phyloP scores from a whole-genome alignment of 805 yeast genomes.

The Ascoidea tarda region DNA sequence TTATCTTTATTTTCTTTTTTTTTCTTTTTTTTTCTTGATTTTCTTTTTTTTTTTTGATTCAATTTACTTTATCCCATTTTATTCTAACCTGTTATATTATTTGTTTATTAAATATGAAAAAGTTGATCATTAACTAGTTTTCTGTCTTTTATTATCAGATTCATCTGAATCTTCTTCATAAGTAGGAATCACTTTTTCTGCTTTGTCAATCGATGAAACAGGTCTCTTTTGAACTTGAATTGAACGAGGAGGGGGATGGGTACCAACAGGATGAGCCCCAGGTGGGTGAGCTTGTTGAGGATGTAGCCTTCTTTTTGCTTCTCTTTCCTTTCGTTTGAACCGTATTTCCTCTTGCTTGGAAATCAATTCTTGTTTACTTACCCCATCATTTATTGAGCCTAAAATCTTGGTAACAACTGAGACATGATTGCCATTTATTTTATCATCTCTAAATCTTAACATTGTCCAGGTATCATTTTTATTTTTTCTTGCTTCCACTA shows the following conservation, averaged over 20 bases:
- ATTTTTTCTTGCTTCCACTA: slow-evolving; percentile 73
- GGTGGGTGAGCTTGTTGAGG: not conserved
- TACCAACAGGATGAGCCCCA: not conserved
- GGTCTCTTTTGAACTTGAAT: not conserved
- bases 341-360: slow-evolving; percentile 42
- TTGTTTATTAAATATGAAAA: not conserved
- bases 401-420: slow-evolving; percentile 72
- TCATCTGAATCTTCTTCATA: slow-evolving; percentile 26
- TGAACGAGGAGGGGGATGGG: not conserved
- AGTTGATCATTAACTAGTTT: not conserved
- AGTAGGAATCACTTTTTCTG: slow-evolving; percentile 22
- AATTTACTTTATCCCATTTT: too few species aligned
- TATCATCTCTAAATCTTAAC: slow-evolving; percentile 88
- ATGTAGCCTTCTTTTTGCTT: slow-evolving; percentile 13
- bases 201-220: slow-evolving; percentile 6
- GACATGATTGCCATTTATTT: slow-evolving; percentile 73
- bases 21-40: too few species aligned
- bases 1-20: too few species aligned
- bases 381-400: slow-evolving; percentile 77
- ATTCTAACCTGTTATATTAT: not conserved
- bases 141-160: not conserved
- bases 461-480: slow-evolving; percentile 61
- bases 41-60: too few species aligned
- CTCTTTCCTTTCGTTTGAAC: slow-evolving; percentile 49
- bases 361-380: slow-evolving; percentile 61